Base-by-base conservation (phyloP, 1,139 yeast genomes). In the Kurtzmaniella quercitrusa region DNA sequence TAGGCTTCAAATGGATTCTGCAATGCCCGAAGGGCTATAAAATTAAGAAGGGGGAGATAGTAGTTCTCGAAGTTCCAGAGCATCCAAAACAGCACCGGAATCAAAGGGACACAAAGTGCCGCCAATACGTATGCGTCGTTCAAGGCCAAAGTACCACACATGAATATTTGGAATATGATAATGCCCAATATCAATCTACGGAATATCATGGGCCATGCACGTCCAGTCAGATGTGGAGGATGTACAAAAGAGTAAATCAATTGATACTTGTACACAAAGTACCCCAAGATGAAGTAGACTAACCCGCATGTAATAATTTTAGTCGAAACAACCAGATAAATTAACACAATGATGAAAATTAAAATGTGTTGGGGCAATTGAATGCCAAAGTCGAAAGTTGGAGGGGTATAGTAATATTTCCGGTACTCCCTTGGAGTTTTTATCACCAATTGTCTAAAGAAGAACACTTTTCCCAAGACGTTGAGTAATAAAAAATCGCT, bases 161-260 rank as follows among this genome's bases (percentile, higher is more conserved):
- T 81, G 51, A 82, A 81, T 38, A 81, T 58, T 55, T 82, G 87
- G 54, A 82, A 87, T 11, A 88, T 62, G 15, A 84, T 62, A 37
- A 87, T 61, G 0, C 95, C 95, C 40, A 85, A 61, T 42, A 84
- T 77, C 3, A 87, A 75, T 50, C 96, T 70, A 50, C 94, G 73
- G 60, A 82, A 81, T 3, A 88, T 83, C 47, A 86, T 67, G 1
- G 94, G 91, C 95, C 95, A 87, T 0, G 87, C 91, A 55, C 83
- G 82, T 3, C 95, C 96, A 0, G 95, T 88, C 0, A 94, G 85
- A 60, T 88, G 96, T 41, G 89, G 95, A 4, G 93, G 87, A 58
- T 88, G 95, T 31, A 86, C 88, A 68, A 84, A 82, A 0, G 91
- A 81, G 59, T 84, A 88, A 50, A 88, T 68, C 48, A 87, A 68